Evolutionary conservation across 257 asterid genomes (phyloP), one percentile per base, ranked within the genome.

Genomic region (Orobanche coerulescens): DNA sequence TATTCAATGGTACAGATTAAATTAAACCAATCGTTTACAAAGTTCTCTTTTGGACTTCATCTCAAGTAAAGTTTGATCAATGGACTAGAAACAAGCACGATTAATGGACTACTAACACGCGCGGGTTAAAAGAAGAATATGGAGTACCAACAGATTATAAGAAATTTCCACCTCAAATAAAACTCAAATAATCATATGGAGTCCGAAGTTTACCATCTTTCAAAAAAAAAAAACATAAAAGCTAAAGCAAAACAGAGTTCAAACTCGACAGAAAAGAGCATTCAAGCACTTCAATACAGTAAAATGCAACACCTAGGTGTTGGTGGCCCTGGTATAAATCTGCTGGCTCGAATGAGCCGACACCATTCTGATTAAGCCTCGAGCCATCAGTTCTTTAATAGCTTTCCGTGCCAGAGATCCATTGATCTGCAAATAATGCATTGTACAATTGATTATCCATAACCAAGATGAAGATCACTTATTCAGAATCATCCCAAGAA

Each of bases 371-470:
- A 89, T 80, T 61, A 69, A 60, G 3, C 96, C 95, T 66, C 75
- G 76, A 0, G 82, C 84, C 89, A 79, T 81, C 81, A 90, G 58
- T 6, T 90, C 97, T 58, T 70, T 71, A 2, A 87, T 90, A 5
- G 96, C 96, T 76, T 70, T 90, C 79, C 97, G 83, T 0, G 97
- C 95, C 58, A 90, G 81, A 4, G 95, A 87, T 72, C 97, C 97
- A 39, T 61, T 90, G 49, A 87, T 81, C 95, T 90, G 87, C 57
- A 19, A 23, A 28, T 30, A 11, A 24, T 2, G 23, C 16, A 68
- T 1, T 23, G 20, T 48, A 11, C 6, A 1, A 14, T 19, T 2
- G 4, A 54, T 10, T 3, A 55, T 13, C 44, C 15, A 22, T 9
- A 20, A 6, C 6, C 7, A 15, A 3, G 1, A 5, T 2, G 14